These are phyloP conservation scores for Leucosporidium yakuticum DNA, from an alignment of 768 basidiomycete species.

Conservation along the genomic window DNA sequence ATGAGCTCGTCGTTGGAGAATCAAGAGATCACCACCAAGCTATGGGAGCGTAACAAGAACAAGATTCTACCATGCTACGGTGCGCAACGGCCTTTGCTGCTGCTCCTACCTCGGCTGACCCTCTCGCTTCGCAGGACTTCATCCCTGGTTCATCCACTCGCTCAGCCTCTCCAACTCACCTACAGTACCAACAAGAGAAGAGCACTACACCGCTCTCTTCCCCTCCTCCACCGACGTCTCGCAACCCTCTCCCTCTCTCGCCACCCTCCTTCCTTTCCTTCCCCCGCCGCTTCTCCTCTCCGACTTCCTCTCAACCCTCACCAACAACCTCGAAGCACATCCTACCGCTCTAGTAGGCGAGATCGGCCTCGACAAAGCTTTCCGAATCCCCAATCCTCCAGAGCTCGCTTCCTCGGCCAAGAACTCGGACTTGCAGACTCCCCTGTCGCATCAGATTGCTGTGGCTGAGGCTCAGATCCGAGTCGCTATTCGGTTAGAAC, in stretches of 20 bases:
- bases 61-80: constrained; percentile 78
- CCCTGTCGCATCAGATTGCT: constrained; percentile 69
- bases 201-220: constrained; percentile 72
- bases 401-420: constrained; percentile 47
- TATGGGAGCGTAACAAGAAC: constrained; percentile 27
- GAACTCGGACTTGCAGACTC: constrained; percentile 65
- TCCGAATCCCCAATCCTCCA: constrained; percentile 63
- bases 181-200: constrained; percentile 48
- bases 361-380: constrained; percentile 78
- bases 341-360: constrained; percentile 82
- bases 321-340: constrained; percentile 55
- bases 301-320: constrained; percentile 56
- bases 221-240: constrained; percentile 38
- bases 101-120: neutral
- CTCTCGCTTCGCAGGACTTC: constrained; percentile 57
- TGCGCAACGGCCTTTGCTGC: constrained; percentile 45
- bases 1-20: constrained; percentile 34
- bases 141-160: constrained; percentile 72
- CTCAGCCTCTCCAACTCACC: constrained; percentile 9
- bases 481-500: constrained; percentile 68
- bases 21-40: constrained; percentile 27
- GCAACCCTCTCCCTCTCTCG: constrained; percentile 23
- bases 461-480: constrained; percentile 81
- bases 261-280: constrained; percentile 55
- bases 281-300: constrained; percentile 65